phyloP scores from a whole-genome alignment of 768 basidiomycete species.

The Strobilomyces confusus region DNA sequence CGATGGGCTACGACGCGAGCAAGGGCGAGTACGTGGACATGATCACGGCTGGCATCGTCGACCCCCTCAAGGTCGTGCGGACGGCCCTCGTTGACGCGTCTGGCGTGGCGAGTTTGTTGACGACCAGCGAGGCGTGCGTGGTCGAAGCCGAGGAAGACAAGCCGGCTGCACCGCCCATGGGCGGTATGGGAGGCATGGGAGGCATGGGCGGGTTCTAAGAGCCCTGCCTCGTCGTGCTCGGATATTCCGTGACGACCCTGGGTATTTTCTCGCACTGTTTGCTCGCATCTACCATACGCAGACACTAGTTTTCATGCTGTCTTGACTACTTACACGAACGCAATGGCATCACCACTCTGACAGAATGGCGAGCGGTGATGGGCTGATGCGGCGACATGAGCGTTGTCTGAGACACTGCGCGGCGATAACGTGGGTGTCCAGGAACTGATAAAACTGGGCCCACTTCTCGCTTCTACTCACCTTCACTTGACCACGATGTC shows the following conservation, averaged over 20 bases:
- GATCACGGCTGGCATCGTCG: slow-evolving; percentile 91
- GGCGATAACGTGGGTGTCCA: neutral
- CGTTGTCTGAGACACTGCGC: neutral
- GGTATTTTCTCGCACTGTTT: neutral
- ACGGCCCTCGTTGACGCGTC: slow-evolving; percentile 89
- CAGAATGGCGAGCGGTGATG: neutral
- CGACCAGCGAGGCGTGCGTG: slow-evolving; percentile 89
- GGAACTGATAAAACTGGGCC: neutral
- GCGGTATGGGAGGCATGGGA: slow-evolving; percentile 55
- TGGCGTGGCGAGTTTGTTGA: slow-evolving; percentile 91
- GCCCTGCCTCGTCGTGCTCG: neutral
- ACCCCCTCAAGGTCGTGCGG: slow-evolving; percentile 93
- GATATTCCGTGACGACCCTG: neutral
- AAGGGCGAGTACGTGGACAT: slow-evolving; percentile 94
- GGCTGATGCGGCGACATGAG: neutral
- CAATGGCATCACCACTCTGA: slow-evolving; percentile 26
- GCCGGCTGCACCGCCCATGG: slow-evolving; percentile 41
- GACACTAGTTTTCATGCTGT: slow-evolving; percentile 9
- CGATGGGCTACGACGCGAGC: slow-evolving; percentile 86
- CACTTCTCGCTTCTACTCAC: neutral
- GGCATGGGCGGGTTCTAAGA: slow-evolving; percentile 50
- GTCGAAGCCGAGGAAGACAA: slow-evolving; percentile 88
- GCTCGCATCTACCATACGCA: slow-evolving; percentile 14
- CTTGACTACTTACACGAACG: neutral
- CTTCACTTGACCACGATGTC: slow-evolving; percentile 10